These are phyloP conservation scores for Sporisorium scitamineum DNA, from an alignment of 1,284 basidiomycete species.

Conservation along the genomic window DNA sequence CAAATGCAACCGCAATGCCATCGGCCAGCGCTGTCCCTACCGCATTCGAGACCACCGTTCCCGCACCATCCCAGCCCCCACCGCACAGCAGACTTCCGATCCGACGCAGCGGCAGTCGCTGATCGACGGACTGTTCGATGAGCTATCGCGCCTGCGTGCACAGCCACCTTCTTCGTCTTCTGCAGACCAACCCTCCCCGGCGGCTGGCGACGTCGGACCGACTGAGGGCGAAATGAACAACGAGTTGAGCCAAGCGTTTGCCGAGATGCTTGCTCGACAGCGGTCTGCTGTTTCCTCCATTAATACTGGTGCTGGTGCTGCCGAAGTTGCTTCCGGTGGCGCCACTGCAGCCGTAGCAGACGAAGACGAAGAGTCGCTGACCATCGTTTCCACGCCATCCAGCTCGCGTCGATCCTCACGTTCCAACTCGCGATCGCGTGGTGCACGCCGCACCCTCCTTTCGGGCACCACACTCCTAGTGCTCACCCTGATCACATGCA, in stretches of 20 bases:
- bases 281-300: neutral
- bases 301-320: neutral
- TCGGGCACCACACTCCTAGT: slow-evolving; percentile 22
- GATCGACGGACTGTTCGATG: slow-evolving; percentile 29
- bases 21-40: neutral
- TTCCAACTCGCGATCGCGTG: slow-evolving; percentile 15
- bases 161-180: slow-evolving; percentile 9
- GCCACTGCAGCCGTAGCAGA: neutral
- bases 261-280: slow-evolving; percentile 31
- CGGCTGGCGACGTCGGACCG: neutral
- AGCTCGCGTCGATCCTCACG: slow-evolving; percentile 2
- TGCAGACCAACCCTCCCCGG: neutral
- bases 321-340: neutral
- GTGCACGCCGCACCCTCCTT: slow-evolving; percentile 14
- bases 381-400: slow-evolving; percentile 24
- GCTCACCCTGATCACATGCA: slow-evolving; percentile 29
- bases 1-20: neutral
- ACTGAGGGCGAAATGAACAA: neutral
- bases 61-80: neutral
- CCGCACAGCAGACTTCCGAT: neutral
- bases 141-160: slow-evolving; percentile 22
- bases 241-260: slow-evolving; percentile 24
- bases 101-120: slow-evolving; percentile 24
- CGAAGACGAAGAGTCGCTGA: slow-evolving; percentile 17
- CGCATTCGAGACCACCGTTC: neutral